Evolutionary conservation across 768 basidiomycete genomes (phyloP).

Genomic region (Pleurotus platypus): DNA sequence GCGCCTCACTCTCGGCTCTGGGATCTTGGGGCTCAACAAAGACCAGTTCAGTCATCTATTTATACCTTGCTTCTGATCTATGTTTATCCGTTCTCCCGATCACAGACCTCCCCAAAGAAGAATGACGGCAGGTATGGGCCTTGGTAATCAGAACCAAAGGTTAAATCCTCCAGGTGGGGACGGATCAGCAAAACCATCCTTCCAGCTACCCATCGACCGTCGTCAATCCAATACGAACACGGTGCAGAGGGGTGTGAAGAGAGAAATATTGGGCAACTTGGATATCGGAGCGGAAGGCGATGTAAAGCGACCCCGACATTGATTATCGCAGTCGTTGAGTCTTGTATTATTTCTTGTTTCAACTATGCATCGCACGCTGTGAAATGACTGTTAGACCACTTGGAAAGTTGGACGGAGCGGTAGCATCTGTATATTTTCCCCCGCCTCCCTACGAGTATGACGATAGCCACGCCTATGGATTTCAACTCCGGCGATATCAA

Average conservation of each 20-base stretch:
- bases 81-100: neutral
- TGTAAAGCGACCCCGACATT: constrained; percentile 42
- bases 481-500: too few relatives aligned
- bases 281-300: constrained; percentile 37
- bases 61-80: neutral
- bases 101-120: constrained; percentile 20
- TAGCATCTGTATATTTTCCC: too few relatives aligned
- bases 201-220: constrained; percentile 17
- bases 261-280: constrained; percentile 27
- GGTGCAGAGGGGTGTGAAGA: constrained; percentile 17
- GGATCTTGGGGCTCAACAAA: neutral
- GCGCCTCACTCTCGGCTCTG: constrained; percentile 6
- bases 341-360: neutral
- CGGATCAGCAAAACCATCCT: constrained; percentile 4
- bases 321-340: constrained; percentile 11
- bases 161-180: constrained; percentile 9
- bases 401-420: too few relatives aligned
- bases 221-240: constrained; percentile 22
- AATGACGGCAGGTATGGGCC: neutral
- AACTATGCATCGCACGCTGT: too few relatives aligned
- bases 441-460: too few relatives aligned
- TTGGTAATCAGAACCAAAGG: neutral
- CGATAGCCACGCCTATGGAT: too few relatives aligned
- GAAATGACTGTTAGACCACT: too few relatives aligned
- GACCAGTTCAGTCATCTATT: neutral